phyloP scores from a whole-genome alignment of 1,284 basidiomycete genomes.

The Malassezia dermatis region DNA sequence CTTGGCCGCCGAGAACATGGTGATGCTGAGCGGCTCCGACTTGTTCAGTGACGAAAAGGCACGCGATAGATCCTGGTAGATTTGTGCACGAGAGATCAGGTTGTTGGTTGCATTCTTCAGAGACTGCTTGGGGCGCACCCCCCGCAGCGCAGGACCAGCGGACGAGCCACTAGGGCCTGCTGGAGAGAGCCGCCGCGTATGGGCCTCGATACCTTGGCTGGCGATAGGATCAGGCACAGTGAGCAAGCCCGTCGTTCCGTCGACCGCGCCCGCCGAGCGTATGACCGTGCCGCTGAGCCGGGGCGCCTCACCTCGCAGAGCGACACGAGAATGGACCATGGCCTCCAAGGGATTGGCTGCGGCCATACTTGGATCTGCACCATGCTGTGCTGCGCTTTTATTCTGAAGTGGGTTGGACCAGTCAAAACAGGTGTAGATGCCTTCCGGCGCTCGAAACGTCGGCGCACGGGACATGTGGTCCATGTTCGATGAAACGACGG shows the following conservation, averaged over 20 bases:
- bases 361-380: not conserved
- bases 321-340: not conserved
- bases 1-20: conserved; percentile 33
- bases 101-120: conserved; percentile 76
- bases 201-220: not conserved
- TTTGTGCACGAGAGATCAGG: conserved; percentile 75
- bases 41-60: conserved; percentile 50
- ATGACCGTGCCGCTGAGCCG: not conserved
- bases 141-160: conserved; percentile 11
- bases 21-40: conserved; percentile 53
- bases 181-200: not conserved
- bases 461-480: conserved; percentile 3
- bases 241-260: not conserved
- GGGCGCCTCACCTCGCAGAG: conserved; percentile 4
- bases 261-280: not conserved
- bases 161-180: not conserved
- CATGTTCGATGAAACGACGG: not conserved
- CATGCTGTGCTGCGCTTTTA: conserved; percentile 2
- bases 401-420: conserved; percentile 18
- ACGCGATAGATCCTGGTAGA: conserved; percentile 64
- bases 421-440: conserved; percentile 26
- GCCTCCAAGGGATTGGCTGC: not conserved
- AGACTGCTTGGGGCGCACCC: conserved; percentile 67
- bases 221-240: not conserved
- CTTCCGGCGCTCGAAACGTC: conserved; percentile 28